These are phyloP conservation scores for Pseudoturritis turrita DNA, from an alignment of 345 rosid species.

Conservation along the genomic window DNA sequence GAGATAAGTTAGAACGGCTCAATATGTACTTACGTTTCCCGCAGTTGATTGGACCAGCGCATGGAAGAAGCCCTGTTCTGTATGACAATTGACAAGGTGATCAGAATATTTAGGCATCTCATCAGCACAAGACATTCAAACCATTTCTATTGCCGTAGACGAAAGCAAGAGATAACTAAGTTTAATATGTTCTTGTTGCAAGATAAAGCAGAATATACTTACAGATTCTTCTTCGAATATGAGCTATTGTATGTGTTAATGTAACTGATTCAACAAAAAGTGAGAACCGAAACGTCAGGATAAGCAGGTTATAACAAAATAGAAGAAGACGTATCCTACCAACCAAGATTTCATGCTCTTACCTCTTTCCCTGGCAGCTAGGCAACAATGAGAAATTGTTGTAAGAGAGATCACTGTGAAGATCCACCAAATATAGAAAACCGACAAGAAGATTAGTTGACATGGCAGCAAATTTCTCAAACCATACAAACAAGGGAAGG, in stretches of 20 bases:
- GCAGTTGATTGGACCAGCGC: neutral
- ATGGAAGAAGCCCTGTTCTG: constrained; percentile 14
- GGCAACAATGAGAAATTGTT: constrained; percentile 19
- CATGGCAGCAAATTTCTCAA: neutral
- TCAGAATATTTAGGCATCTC: neutral
- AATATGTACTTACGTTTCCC: neutral
- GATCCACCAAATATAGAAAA: neutral
- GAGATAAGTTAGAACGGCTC: neutral
- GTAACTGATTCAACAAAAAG: constrained; percentile 14
- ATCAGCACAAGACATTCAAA: neutral
- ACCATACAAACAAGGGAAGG: neutral
- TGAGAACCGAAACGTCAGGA: neutral
- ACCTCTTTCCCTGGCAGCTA: constrained; percentile 2
- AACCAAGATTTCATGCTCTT: neutral
- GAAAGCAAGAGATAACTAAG: neutral
- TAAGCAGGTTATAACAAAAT: neutral
- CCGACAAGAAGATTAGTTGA: neutral
- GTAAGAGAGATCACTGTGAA: constrained; percentile 23
- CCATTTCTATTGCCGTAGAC: neutral
- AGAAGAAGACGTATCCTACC: neutral
- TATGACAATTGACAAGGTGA: neutral
- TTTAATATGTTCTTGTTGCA: neutral
- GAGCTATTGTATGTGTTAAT: constrained; percentile 19
- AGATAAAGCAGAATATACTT: neutral
- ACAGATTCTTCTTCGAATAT: constrained; percentile 2